Evolutionary conservation across 2,329 filamentous ascomycete species (phyloP), one percentile per base, ranked within the genome.

Genomic region (Alternaria triticina): DNA sequence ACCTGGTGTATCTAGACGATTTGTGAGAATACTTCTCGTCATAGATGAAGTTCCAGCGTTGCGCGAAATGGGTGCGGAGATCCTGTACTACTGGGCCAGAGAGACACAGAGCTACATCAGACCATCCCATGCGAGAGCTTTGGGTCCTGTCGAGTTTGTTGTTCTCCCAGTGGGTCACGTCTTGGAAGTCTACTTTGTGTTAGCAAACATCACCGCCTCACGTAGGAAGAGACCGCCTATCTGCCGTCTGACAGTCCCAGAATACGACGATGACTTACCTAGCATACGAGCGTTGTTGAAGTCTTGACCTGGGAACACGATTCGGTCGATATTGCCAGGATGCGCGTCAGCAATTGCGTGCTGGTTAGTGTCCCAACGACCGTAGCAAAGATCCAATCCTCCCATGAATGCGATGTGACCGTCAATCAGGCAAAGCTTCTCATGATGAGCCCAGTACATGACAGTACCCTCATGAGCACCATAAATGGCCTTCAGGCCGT

Each of bases 31-130:
- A 97, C 78, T 97, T 97, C 55, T 91, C 88, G 60, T 89, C 86
- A 68, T 89, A 97, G 68, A 97, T 94, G 76, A 92, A 96, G 81
- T 97, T 97, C 93, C 94, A 97, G 71, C 94, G 85, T 74, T 97
- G 91, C 2, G 89, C 86, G 72, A 97, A 97, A 77, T 97, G 93
- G 6, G 87, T 86, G 30, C 89, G 84, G 30, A 97, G 83, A 77
- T 92, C 93, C 66, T 90, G 84, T 0, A 95, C 90, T 10, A 93
- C 90, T 0, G 90, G 89, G 0, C 94, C 94, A 13, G 86, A 86
- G 61, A 97, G 79, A 70, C 89, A 93, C 59, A 97, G 84, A 11
- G 91, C 90, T 62, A 97, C 87, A 79, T 97, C 94, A 13, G 91
- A 93, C 94, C 94, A 97, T 20, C 94, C 94, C 93, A 97, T 97